Percentiles rank a stretch among this genome's conserved stretches.
Conservation (phyloP, 805 yeast species). For the Lachancea sp. region DNA sequence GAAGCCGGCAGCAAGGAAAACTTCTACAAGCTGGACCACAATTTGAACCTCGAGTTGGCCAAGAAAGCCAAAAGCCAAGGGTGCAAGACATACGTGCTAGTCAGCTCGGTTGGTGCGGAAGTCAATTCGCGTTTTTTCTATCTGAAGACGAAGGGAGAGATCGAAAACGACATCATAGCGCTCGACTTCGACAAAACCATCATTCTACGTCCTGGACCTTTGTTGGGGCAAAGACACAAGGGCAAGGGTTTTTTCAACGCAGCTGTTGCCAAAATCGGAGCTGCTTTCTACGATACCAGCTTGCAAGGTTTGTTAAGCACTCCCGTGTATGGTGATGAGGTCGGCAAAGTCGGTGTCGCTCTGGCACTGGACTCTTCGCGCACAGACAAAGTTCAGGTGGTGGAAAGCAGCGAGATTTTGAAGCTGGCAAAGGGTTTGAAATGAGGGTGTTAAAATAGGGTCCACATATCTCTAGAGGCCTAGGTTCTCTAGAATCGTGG, state of each 20-base stretch:
- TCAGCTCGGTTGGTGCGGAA: conserved; percentile 63
- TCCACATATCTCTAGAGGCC: no score
- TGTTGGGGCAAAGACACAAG: conserved; percentile 55
- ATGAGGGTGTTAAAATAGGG: no score
- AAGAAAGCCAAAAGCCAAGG: conserved; percentile 68
- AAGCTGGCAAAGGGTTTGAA: conserved; percentile 8
- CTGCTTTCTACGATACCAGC: conserved; percentile 31
- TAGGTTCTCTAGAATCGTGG: no score
- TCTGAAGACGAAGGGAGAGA: conserved; percentile 61
- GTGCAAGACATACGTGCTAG: conserved; percentile 57
- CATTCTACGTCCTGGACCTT: conserved; percentile 70
- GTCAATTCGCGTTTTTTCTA: conserved; percentile 54
- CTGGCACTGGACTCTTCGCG: conserved; percentile 31
- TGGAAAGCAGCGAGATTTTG: conserved; percentile 28
- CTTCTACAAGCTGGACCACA: conserved; percentile 69
- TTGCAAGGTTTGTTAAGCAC: conserved; percentile 29
- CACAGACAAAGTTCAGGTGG: conserved; percentile 26
- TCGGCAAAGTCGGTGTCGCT: conserved; percentile 50
- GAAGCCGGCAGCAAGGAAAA: conserved; percentile 67
- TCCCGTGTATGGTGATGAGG: conserved; percentile 61
- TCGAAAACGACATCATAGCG: conserved; percentile 59
- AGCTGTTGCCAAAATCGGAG: conserved; percentile 31
- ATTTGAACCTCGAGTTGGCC: conserved; percentile 61
- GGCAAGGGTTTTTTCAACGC: conserved; percentile 35
- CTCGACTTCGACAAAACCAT: conserved; percentile 66